A percentile compares a stretch with the other conserved stretches of the same genome.
Evolutionary conservation across 1,284 basidiomycete species (phyloP).

Genomic region (Lentinula novae-zelandiae): DNA sequence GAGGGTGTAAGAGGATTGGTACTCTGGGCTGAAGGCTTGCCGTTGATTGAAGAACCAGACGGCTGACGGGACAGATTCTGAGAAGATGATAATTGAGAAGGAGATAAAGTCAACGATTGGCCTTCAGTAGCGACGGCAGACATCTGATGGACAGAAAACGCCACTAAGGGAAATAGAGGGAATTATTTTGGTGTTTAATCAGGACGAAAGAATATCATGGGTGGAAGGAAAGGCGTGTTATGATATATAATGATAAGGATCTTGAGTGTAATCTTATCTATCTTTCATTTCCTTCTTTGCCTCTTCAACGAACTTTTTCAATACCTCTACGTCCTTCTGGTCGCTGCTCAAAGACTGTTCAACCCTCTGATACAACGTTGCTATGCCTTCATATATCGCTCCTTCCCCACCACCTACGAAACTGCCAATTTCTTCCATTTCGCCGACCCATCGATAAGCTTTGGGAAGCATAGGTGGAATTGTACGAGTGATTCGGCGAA

Average conservation of each 20-base stretch:
- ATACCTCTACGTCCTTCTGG: slow-evolving; percentile 33
- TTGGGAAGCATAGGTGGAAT: slow-evolving; percentile 53
- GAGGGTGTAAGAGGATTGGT: slow-evolving; percentile 1
- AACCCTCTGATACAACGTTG: slow-evolving; percentile 41
- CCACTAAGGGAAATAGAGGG: neutral
- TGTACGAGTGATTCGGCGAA: slow-evolving; percentile 34
- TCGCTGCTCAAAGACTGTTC: slow-evolving; percentile 34
- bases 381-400: slow-evolving; percentile 44
- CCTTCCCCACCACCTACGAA: slow-evolving; percentile 48
- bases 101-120: slow-evolving; percentile 15
- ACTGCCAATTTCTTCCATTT: slow-evolving; percentile 57
- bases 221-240: slow-evolving; percentile 2
- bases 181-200: neutral
- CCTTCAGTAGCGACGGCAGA: slow-evolving; percentile 8
- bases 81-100: slow-evolving; percentile 12
- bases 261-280: slow-evolving; percentile 15
- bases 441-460: slow-evolving; percentile 56
- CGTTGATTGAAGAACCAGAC: slow-evolving; percentile 22
- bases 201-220: slow-evolving; percentile 13
- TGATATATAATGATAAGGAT: neutral
- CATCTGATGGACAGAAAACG: slow-evolving; percentile 3
- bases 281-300: slow-evolving; percentile 19
- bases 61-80: slow-evolving; percentile 19
- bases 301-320: slow-evolving; percentile 43
- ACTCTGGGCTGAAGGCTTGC: slow-evolving; percentile 18